Conservation (phyloP, 768 basidiomycete genomes). For the Glaciozyma antarctica region DNA sequence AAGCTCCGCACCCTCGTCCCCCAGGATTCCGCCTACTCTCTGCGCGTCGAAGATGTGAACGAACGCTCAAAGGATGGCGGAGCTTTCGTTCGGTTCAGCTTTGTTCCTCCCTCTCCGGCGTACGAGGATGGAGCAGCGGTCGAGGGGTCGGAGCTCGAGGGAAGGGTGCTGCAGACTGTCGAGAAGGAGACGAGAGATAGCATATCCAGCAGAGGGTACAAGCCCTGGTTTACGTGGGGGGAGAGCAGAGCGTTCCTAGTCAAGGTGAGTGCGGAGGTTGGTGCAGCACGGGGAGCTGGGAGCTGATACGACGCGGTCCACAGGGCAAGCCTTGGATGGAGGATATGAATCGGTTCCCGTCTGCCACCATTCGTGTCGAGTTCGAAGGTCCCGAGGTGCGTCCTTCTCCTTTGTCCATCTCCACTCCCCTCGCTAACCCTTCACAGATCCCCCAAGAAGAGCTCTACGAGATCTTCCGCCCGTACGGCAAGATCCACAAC, state of each 20-base stretch:
- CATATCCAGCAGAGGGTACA: neutral
- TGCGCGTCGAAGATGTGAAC: constrained; percentile 44
- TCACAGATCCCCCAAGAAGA: constrained; percentile 34
- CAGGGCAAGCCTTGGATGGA: constrained; percentile 70
- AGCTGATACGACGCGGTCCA: constrained; percentile 46
- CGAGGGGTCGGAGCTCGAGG: constrained; percentile 35
- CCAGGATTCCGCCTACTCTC: no score
- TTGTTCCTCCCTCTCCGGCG: constrained; percentile 37
- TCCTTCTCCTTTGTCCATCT: constrained; percentile 40
- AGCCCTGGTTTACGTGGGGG: constrained; percentile 41
- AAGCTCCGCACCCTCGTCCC: no score
- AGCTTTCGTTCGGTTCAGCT: constrained; percentile 67
- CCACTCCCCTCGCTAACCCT: constrained; percentile 41
- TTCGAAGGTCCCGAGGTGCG: constrained; percentile 83
- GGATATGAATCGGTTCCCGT: constrained; percentile 80
- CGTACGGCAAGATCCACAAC: constrained; percentile 70
- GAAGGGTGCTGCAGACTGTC: neutral
- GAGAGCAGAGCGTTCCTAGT: constrained; percentile 51
- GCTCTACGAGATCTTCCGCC: constrained; percentile 62
- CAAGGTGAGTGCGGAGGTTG: constrained; percentile 29
- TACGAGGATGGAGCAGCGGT: neutral
- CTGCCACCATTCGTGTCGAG: constrained; percentile 58
- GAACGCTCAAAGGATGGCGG: constrained; percentile 66
- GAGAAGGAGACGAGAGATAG: constrained; percentile 10
- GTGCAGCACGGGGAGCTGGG: constrained; percentile 46